Conservation (phyloP, 2,329 filamentous ascomycete species). For the Parastagonospora avenae region DNA sequence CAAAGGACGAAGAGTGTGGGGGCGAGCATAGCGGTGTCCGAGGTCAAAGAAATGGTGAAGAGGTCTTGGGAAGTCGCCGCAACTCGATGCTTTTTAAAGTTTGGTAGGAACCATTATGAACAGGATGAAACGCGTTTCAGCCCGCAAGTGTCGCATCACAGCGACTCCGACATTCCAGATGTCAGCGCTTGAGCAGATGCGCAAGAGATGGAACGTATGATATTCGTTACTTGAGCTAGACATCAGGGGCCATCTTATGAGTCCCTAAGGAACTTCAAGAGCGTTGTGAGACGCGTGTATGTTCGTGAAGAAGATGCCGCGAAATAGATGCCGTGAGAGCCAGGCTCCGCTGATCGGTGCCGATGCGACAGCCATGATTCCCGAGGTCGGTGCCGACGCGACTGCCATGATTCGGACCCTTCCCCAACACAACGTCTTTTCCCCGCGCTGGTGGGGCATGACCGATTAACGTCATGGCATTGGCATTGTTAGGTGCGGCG, state of each 20-base stretch:
- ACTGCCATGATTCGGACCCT: background rate
- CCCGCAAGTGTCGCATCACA: conserved; percentile 12
- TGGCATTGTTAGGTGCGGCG: background rate
- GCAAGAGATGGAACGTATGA: too few relatives aligned
- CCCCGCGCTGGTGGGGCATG: conserved; percentile 24
- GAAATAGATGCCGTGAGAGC: too few relatives aligned
- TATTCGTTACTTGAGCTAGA: too few relatives aligned
- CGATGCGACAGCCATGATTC: too few relatives aligned
- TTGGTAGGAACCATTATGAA: background rate
- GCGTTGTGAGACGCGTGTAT: too few relatives aligned
- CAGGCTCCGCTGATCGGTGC: too few relatives aligned
- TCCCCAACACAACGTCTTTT: conserved; percentile 13
- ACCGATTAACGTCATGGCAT: conserved; percentile 5
- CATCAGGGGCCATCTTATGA: too few relatives aligned
- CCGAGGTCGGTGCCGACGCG: conserved; percentile 1
- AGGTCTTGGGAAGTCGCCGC: background rate
- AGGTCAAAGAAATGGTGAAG: background rate
- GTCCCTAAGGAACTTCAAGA: too few relatives aligned
- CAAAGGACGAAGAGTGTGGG: background rate
- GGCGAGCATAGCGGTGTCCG: too few relatives aligned
- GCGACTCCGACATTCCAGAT: conserved; percentile 3
- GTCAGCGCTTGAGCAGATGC: background rate
- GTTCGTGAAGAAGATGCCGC: too few relatives aligned
- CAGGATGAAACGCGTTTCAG: conserved; percentile 23
- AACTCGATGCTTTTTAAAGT: background rate